Base-by-base conservation (phyloP, 805 yeast species). In the Ogataea degrootiae region DNA sequence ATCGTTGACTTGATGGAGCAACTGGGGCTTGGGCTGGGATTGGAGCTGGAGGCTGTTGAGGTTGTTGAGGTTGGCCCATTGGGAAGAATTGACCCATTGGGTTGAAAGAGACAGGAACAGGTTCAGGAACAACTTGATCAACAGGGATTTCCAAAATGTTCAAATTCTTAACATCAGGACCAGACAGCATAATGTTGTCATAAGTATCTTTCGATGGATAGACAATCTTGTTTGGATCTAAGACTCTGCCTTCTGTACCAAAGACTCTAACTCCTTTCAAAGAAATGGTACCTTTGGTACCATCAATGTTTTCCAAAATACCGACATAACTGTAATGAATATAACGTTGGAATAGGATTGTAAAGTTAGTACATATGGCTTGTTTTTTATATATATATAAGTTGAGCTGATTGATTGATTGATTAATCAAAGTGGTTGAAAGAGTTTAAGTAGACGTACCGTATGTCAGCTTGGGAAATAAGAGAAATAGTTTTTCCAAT, bases 201-300 rank as follows among this genome's bases (percentile, higher is more conserved):
- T 80, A 87, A 15, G 84, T 75, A 39, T 75, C 81, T 35, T 73
- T 75, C n/a, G 73, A 67, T 17, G 87, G 83, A 6, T 95, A 85
- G 37, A 89, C 82, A 65, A 88, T 95, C 53, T 77, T 74, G 15
- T 75, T 71, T 3, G 87, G 84, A 63, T 85, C 89, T 14, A 72
- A 69, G 55, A 85, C 74, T 59, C 98, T 79, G 31, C 96, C 97
- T 67, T 92, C 98, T 19, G 97, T 87, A 46, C 98, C 99, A 55
- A 83, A 83, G 44, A 89, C 82, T 51, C 88, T 76, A 42, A 92
- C 98, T 46, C 82, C 74, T 42, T 77, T 76, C 60, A 92, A 75
- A 6, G 97, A 83, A 43, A 92, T 94, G 2, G 97, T 89, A 54
- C 96, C 87, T 51, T 85, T 86, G 49, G 87, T 91, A 29, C 96